Base-by-base conservation (phyloP, 441 rosid genomes). In the Populus hybrid region DNA sequence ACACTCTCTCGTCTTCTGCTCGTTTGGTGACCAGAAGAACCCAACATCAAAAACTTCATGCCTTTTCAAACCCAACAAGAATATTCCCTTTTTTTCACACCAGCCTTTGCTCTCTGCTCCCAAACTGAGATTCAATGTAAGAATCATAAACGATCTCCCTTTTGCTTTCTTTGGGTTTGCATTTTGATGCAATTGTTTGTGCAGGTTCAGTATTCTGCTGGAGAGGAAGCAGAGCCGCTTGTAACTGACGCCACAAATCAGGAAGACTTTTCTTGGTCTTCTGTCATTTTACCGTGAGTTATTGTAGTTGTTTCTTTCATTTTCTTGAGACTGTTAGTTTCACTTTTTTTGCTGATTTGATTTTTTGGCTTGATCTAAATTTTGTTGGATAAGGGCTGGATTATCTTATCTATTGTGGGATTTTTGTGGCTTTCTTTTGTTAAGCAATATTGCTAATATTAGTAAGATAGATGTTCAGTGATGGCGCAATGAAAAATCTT, bases 271-370 rank as follows among this genome's bases (percentile, higher is more conserved):
- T 80, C 94, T 69, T 95, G 97, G 99, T 68, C 92, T 75, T 95
- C 98, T 72, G 95, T 95, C 71, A 83, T 93, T 75, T 83, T 92
- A 6, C 99, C 99, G 99, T 95, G 81, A 66, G 97, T 85, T 72
- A 38, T 36, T 77, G 64, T 63, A 67, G 73, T 61, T 21, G 24
- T 68, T 21, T 78, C 16, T 63, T 79, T 66, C 7, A 31, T 1
- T 29, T 70, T 78, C 45, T 9, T 8, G 21, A 6, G 10, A 45
- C 29, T 76, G 28, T 66, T 45, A 6, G 68, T 67, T 36, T 20
- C 3, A 2, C 42, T 53, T 76, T 76, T 31, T 33, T 71, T 74
- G 29, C 28, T 12, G 59, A 72, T 9, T 18, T 66, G 23, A 59
- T 42, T 9, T 42, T 56, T n/a, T n/a, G 9, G 10, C 24, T 1